Conservation (phyloP, 2,329 filamentous ascomycete genomes). For the Penicillium sp. region DNA sequence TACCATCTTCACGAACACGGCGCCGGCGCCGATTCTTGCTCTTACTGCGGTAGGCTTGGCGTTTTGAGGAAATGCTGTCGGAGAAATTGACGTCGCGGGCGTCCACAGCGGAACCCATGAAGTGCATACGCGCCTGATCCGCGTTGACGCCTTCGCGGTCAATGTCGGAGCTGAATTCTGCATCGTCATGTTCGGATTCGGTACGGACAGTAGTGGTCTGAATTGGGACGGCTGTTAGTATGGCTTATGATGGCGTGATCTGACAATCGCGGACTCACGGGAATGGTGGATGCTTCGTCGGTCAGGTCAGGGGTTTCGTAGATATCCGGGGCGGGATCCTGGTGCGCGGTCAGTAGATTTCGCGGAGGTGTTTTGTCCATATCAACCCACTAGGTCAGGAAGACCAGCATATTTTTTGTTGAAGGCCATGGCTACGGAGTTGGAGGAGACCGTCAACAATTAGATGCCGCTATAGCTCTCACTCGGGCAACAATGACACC, state of each 20-base stretch:
- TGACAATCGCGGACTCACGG: conserved; percentile 53
- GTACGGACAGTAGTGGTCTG: conserved; percentile 57
- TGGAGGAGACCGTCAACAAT: conserved; percentile 10
- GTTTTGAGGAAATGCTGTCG: conserved; percentile 77
- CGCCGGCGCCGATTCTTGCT: conserved; percentile 55
- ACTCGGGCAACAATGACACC: conserved; percentile 1
- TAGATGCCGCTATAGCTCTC: conserved; percentile 2
- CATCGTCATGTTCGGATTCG: conserved; percentile 59
- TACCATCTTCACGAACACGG: conserved; percentile 45
- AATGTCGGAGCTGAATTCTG: conserved; percentile 56
- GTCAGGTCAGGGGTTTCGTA: conserved; percentile 95
- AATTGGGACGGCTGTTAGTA: conserved; percentile 51
- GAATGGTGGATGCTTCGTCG: conserved; percentile 82
- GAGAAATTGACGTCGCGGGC: conserved; percentile 82
- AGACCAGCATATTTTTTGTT: conserved; percentile 79
- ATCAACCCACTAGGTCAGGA: conserved; percentile 65
- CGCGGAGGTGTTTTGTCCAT: not conserved
- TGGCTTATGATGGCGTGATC: not conserved
- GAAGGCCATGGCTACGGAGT: conserved; percentile 58
- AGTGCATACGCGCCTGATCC: conserved; percentile 74
- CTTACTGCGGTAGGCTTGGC: conserved; percentile 77
- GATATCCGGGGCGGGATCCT: conserved; percentile 91
- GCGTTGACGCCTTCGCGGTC: conserved; percentile 74
- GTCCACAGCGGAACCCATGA: conserved; percentile 72
- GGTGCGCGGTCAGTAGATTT: not conserved